These are phyloP conservation scores for Ceratocystiopsis minuta DNA, from an alignment of 2,329 filamentous ascomycete genomes.

Conservation along the genomic window DNA sequence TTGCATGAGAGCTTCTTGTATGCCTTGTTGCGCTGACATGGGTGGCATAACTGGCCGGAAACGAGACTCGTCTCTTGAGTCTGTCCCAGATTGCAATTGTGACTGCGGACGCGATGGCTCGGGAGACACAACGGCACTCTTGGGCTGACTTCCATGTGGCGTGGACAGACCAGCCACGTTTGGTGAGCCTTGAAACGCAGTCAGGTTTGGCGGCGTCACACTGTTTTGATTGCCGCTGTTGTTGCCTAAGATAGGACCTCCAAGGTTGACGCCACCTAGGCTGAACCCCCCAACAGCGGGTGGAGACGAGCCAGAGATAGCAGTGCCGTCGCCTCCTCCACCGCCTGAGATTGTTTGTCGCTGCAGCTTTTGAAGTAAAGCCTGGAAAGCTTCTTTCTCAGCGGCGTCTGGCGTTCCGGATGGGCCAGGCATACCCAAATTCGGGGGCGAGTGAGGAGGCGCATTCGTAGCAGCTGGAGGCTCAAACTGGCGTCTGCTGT, in stretches of 20 bases:
- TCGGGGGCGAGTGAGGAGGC: slow-evolving; percentile 12
- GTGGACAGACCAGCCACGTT: background rate
- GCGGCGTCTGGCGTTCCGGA: slow-evolving; percentile 26
- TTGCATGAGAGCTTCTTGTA: no score
- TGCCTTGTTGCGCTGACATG: no score
- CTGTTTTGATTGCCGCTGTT: background rate
- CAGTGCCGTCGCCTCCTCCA: slow-evolving; percentile 11
- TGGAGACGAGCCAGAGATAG: slow-evolving; percentile 1
- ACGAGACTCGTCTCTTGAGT: slow-evolving; percentile 21
- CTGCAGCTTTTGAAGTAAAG: slow-evolving; percentile 67
- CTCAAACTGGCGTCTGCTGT: slow-evolving; percentile 29
- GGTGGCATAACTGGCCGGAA: slow-evolving; percentile 11
- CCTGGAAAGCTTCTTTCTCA: slow-evolving; percentile 75
- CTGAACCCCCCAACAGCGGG: background rate
- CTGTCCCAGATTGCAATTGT: slow-evolving; percentile 9
- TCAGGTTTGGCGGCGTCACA: slow-evolving; percentile 1
- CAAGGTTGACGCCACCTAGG: background rate
- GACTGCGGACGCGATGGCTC: no score
- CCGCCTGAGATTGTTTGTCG: slow-evolving; percentile 23
- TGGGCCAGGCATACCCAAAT: slow-evolving; percentile 6
- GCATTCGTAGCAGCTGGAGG: slow-evolving; percentile 21
- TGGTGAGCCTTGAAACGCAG: slow-evolving; percentile 8
- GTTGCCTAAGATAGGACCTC: background rate
- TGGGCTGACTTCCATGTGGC: slow-evolving; percentile 1
- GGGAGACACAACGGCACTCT: no score